Conservation (phyloP, 306 rosid species). For the Cucurbita maxima region DNA sequence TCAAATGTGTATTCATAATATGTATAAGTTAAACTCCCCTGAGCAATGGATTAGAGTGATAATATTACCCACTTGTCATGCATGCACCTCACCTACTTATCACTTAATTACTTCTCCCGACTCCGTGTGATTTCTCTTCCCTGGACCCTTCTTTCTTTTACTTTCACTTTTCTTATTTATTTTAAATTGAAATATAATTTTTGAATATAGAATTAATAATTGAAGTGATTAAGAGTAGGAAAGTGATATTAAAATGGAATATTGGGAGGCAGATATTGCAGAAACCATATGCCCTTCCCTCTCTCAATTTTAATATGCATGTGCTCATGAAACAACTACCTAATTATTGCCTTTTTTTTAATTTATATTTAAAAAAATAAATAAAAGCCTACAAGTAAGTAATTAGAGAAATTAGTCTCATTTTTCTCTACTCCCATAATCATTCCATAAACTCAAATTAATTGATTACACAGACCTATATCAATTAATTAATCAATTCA, state of each 20-base stretch:
- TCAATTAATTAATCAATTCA: neutral
- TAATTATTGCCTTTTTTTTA: neutral
- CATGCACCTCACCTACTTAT: conserved; percentile 46
- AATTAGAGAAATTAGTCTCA: too few relatives aligned
- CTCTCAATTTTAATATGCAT: neutral
- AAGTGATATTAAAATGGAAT: neutral
- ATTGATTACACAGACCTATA: neutral
- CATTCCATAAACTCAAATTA: neutral
- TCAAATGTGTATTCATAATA: too few relatives aligned
- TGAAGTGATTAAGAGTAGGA: neutral
- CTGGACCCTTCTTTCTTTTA: neutral
- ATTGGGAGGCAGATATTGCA: conserved; percentile 1
- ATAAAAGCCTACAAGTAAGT: too few relatives aligned
- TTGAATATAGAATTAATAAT: neutral
- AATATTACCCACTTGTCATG: conserved; percentile 56
- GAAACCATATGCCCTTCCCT: neutral
- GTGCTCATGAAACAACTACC: neutral
- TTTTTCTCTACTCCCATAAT: neutral
- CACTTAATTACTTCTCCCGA: conserved; percentile 6
- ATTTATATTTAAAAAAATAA: too few relatives aligned
- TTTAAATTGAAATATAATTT: too few relatives aligned
- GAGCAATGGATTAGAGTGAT: conserved; percentile 7
- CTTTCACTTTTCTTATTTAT: neutral
- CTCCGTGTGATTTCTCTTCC: neutral
- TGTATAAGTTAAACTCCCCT: neutral